phyloP scores from a whole-genome alignment of 768 basidiomycete genomes.

The Lactifluus volemus region DNA sequence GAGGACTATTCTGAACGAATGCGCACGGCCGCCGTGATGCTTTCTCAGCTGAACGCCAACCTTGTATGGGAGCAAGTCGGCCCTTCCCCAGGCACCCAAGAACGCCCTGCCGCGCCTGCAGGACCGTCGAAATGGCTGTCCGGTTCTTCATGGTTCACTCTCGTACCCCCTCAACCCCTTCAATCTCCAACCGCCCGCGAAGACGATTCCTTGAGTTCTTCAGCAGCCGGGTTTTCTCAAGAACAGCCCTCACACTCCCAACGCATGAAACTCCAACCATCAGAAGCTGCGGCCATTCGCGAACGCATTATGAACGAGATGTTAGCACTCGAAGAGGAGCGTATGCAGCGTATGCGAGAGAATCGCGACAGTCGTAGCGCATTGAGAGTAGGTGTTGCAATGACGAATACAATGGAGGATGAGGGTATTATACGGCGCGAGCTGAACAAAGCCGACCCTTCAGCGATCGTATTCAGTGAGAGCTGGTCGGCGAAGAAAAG shows the following conservation, averaged over 20 bases:
- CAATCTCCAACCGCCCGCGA: conserved; percentile 11
- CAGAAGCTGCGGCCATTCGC: conserved; percentile 84
- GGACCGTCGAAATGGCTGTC: conserved; percentile 26
- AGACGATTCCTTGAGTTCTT: conserved; percentile 25
- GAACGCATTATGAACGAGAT: conserved; percentile 99
- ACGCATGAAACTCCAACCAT: conserved; percentile 67
- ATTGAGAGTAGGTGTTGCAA: conserved; percentile 33
- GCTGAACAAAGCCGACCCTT: conserved; percentile 91
- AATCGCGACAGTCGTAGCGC: conserved; percentile 58
- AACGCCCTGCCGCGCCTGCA: conserved; percentile 12
- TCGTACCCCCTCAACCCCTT: conserved; percentile 8
- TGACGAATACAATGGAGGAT: conserved; percentile 46
- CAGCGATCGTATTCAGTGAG: conserved; percentile 92
- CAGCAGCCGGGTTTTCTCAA: conserved; percentile 23
- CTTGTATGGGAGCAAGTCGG: conserved; percentile 47
- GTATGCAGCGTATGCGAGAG: conserved; percentile 87
- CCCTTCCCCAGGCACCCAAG: conserved; percentile 18
- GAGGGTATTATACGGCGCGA: conserved; percentile 90
- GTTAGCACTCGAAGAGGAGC: conserved; percentile 91
- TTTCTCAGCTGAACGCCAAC: conserved; percentile 88
- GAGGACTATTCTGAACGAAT: conserved; percentile 99
- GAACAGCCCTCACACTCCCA: conserved; percentile 13
- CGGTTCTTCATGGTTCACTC: conserved; percentile 23
- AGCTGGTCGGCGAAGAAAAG: conserved; percentile 93
- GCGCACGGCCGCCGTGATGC: conserved; percentile 97